phyloP scores from a whole-genome alignment of 1,139 yeast genomes.

The Meyerozyma smithsonii region DNA sequence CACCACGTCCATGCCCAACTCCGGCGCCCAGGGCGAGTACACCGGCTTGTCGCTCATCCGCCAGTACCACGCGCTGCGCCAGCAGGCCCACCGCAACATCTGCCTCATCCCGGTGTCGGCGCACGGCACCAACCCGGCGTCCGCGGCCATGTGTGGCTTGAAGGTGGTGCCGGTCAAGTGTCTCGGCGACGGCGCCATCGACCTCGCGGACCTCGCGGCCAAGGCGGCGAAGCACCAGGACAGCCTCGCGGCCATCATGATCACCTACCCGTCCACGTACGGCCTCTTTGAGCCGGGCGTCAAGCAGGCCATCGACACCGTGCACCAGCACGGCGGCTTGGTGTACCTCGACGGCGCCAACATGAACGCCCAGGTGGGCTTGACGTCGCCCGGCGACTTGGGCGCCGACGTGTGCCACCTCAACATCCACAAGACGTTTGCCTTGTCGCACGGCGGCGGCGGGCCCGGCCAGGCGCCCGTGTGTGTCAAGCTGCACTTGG shows the following conservation, averaged over 20 bases:
- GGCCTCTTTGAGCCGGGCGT: constrained; percentile 95
- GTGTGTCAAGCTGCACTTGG: constrained; percentile 81
- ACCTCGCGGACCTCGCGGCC: constrained; percentile 64
- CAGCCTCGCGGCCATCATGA: constrained; percentile 85
- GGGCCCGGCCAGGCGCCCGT: constrained; percentile 99
- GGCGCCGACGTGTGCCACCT: constrained; percentile 99
- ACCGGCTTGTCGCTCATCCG: constrained; percentile 87
- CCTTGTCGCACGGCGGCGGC: constrained; percentile 99
- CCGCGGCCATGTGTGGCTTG: constrained; percentile 95
- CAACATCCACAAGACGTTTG: constrained; percentile 94
- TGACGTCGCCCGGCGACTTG: constrained; percentile 94
- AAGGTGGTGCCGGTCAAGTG: constrained; percentile 93
- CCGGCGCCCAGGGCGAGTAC: constrained; percentile 98
- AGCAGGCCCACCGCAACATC: constrained; percentile 71
- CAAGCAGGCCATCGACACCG: constrained; percentile 74
- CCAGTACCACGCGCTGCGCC: constrained; percentile 68
- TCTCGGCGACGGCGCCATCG: constrained; percentile 78
- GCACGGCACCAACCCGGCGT: constrained; percentile 98
- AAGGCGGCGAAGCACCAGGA: constrained; percentile 71
- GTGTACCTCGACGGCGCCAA: constrained; percentile 98
- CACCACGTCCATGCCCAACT: constrained; percentile 90
- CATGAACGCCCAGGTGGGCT: constrained; percentile 98
- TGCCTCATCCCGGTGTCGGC: constrained; percentile 96
- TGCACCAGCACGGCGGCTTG: constrained; percentile 86
- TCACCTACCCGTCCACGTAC: constrained; percentile 95